phyloP scores from a whole-genome alignment of 2,329 filamentous ascomycete genomes.

The Penicillium verrucosum region DNA sequence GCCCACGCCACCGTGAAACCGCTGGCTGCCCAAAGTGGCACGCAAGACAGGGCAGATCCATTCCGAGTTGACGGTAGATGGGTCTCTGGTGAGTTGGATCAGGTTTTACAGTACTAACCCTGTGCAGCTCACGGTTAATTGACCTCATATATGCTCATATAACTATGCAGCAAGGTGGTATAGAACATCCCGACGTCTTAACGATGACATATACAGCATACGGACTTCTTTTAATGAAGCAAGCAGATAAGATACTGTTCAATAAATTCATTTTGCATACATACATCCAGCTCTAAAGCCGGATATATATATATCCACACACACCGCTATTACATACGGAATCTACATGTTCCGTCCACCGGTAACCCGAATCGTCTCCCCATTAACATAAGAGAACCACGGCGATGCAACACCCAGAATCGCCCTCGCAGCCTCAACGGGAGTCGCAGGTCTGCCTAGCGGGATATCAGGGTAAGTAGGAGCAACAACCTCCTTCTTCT shows the following conservation, averaged over 20 bases:
- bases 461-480: constrained; percentile 67
- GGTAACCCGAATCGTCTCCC: constrained; percentile 83
- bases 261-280: neutral
- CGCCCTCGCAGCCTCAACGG: constrained; percentile 74
- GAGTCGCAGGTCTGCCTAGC: constrained; percentile 69
- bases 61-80: constrained; percentile 9
- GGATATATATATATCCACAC: neutral
- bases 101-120: neutral
- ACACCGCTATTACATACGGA: neutral
- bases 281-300: neutral
- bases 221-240: neutral
- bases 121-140: neutral
- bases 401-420: constrained; percentile 78
- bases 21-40: constrained; percentile 19
- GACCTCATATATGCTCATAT: neutral
- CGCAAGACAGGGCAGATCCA: constrained; percentile 8
- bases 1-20: constrained; percentile 8
- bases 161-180: neutral
- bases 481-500: constrained; percentile 22
- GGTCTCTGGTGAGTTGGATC: neutral
- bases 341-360: constrained; percentile 65
- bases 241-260: neutral
- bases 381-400: constrained; percentile 77
- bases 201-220: neutral
- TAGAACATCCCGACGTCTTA: neutral